Base-by-base conservation (phyloP, 169 alveolate genomes). In the Plasmodium fragile region DNA sequence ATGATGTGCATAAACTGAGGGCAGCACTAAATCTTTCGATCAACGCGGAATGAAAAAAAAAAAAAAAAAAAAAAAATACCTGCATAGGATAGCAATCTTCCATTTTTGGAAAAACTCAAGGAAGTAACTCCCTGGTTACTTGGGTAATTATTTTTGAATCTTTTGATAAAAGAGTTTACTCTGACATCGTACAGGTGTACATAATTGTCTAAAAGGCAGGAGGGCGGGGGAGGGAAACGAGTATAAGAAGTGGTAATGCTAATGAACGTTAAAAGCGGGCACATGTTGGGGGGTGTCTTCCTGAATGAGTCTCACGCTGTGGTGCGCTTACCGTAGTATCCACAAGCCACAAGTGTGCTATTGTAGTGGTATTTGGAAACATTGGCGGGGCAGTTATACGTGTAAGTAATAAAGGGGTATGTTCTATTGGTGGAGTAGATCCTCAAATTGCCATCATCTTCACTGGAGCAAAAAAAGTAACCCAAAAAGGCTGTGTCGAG, bases 371-470 rank as follows among this genome's bases (percentile, higher is more conserved):
- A 89, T 65, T 89, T 89, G 39, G 90, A 89, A 55, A 89, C 39
- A 36, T 89, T 89, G 4, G 82, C 87, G 0, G 94, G 43, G 36
- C 82, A 89, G 81, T 89, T 89, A 49, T 89, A 89, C 53, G 79
- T 89, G 81, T 89, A 89, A 13, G 94, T 89, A 32, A 89, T 43
- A 69, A 89, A 41, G 2, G 94, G 94, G 36, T 89, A 89, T 4
- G 94, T 89, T 78, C 81, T 89, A 78, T 89, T 89, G 52, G 94
- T 89, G 32, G 94, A 71, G 41, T 89, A 89, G 25, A 89, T 89
- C 55, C 94, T 89, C 52, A 89, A 52, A 78, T 89, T 89, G 41
- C 94, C 94, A 78, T 89, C 94, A 78, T 89, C 94, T 69, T 89
- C 94, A 65, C 82, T 59, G 5, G 94, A 55, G 34, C 90, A 78